Evolutionary conservation across 148 eudicot species (phyloP).

Genomic region (Talinum fruticosum): DNA sequence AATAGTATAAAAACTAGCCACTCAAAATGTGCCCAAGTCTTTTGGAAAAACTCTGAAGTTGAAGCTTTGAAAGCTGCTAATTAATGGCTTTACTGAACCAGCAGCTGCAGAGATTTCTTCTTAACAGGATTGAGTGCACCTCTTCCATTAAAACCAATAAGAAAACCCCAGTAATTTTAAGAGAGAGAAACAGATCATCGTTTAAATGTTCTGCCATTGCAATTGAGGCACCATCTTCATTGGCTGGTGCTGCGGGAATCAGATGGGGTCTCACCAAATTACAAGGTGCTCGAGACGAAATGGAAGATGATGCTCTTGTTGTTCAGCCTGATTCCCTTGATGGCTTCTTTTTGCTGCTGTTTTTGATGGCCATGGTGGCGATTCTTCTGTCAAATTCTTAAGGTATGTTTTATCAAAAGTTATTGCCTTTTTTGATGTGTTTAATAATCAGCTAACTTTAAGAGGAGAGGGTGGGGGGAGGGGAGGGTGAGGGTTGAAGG

Average conservation of each 20-base stretch:
- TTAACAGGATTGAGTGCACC: constrained; percentile 30
- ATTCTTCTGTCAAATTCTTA: constrained; percentile 68
- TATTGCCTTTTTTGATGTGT: not conserved
- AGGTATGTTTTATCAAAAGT: constrained; percentile 38
- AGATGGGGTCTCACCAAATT: constrained; percentile 73
- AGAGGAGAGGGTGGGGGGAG: no score
- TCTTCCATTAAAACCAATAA: constrained; percentile 30
- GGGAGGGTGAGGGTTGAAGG: not conserved
- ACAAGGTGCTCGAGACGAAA: constrained; percentile 87
- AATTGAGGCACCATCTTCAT: constrained; percentile 61
- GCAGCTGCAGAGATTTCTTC: constrained; percentile 58
- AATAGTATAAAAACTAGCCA: constrained; percentile 31
- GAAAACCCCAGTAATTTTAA: constrained; percentile 28
- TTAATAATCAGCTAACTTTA: not conserved
- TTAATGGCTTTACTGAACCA: constrained; percentile 66
- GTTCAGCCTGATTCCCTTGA: constrained; percentile 44
- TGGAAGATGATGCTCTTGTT: constrained; percentile 85
- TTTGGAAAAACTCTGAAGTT: constrained; percentile 19
- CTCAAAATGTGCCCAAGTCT: constrained; percentile 21
- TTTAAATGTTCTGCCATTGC: constrained; percentile 74
- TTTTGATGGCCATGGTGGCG: constrained; percentile 95
- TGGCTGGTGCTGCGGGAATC: constrained; percentile 48
- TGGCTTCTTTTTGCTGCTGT: constrained; percentile 91
- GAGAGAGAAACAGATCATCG: constrained; percentile 33
- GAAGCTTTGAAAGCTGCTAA: constrained; percentile 22